Evolutionary conservation across 805 yeast species (phyloP), one percentile per base, ranked within the genome.

Genomic region (Dipodascopsis uninucleata): DNA sequence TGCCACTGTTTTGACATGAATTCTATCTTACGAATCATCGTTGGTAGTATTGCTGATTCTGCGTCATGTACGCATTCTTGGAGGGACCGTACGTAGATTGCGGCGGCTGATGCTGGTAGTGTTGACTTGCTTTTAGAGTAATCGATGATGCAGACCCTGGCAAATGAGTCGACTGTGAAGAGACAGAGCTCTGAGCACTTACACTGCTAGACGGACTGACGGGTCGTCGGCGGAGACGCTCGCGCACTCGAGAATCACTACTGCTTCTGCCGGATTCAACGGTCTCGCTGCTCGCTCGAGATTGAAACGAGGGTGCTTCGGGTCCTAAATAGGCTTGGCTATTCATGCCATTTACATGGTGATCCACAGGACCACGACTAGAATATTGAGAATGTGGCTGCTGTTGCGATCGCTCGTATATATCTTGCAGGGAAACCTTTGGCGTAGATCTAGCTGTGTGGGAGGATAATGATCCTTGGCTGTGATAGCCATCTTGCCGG

Each of bases 171-270:
- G n/a, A n/a, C n/a, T n/a, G n/a, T n/a, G 43, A 39, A 23, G 43
- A 39, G 10, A 23, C 28, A 6, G 40, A 16, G 28, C 43, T 39
- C 12, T 32, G 43, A 8, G 22, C 14, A 23, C 43, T 39, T 9
- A 39, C 40, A 23, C 43, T 39, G 18, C 40, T 26, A 8, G 43
- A 16, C 21, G 43, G 43, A 25, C 43, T 33, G 21, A 28, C 45
- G 21, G 45, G 45, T 14, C 45, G 20, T 8, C 52, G 35, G 36
- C 36, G 52, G 17, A 49, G 41, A 34, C 36, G 41, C 34, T 49
- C 50, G 14, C 53, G 49, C 9, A 45, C 53, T 7, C 49, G 45
- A 24, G 52, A 47, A 33, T 43, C 48, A 22, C 45, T 43, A 14
- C 52, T 37, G 24, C 45, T 43, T 36, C 52, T 33, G 8, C 51